phyloP scores from a whole-genome alignment of 805 yeast genomes.

The Suhomyces prunicola region DNA sequence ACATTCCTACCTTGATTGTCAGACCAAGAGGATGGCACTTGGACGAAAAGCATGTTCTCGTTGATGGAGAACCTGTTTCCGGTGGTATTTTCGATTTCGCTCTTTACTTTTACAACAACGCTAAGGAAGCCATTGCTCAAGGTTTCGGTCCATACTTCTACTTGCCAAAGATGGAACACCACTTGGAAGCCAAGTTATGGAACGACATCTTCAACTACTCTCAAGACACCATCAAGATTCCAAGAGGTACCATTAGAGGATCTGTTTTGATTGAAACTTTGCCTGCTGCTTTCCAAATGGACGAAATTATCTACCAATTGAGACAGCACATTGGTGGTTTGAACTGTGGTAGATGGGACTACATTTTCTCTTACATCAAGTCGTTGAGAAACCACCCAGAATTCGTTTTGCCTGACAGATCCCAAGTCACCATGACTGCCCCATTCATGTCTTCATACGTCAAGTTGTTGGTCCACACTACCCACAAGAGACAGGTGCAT shows the following conservation, averaged over 20 bases:
- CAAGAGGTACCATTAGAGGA: constrained; percentile 77
- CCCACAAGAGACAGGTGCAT: constrained; percentile 77
- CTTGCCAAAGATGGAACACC: constrained; percentile 85
- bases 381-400: constrained; percentile 65
- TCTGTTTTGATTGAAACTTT: constrained; percentile 80
- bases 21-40: constrained; percentile 91
- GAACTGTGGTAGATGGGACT: constrained; percentile 90
- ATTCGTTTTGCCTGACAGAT: constrained; percentile 74
- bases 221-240: constrained; percentile 65
- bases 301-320: constrained; percentile 74
- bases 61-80: constrained; percentile 73
- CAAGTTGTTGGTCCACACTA: constrained; percentile 64
- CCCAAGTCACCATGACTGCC: constrained; percentile 74
- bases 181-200: constrained; percentile 79
- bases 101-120: constrained; percentile 73
- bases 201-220: constrained; percentile 74
- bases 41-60: constrained; percentile 65
- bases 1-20: constrained; percentile 73
- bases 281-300: constrained; percentile 86
- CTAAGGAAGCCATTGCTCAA: constrained; percentile 53
- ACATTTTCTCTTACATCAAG: constrained; percentile 77
- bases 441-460: constrained; percentile 82
- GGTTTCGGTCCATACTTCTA: constrained; percentile 83
- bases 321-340: constrained; percentile 76
- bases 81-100: constrained; percentile 82